These are phyloP conservation scores for Alliaria petiolata DNA, from an alignment of 345 rosid species.

Conservation along the genomic window DNA sequence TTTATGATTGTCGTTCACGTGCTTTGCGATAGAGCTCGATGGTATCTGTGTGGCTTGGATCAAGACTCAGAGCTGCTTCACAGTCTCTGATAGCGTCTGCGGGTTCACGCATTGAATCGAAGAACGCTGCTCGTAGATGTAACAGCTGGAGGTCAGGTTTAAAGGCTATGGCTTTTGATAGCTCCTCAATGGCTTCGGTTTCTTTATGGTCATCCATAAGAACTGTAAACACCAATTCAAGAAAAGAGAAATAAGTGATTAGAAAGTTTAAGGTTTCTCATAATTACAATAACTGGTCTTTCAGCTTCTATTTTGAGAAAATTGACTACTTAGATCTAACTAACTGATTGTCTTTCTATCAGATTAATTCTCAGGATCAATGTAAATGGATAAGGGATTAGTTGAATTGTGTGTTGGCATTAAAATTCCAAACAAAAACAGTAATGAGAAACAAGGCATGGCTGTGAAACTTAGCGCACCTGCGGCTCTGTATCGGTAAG, in stretches of 20 bases:
- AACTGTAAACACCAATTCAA: conserved; percentile 39
- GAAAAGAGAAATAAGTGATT: not conserved
- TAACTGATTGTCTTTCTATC: no score
- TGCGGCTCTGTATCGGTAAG: conserved; percentile 90
- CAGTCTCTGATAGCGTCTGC: conserved; percentile 53
- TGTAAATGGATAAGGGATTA: not conserved
- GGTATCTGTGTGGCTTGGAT: conserved; percentile 50
- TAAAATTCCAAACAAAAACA: not conserved
- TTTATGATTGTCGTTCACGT: conserved; percentile 20
- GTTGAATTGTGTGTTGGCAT: not conserved
- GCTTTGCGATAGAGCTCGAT: conserved; percentile 54
- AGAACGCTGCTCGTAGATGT: conserved; percentile 84
- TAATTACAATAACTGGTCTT: no score
- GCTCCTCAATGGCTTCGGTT: conserved; percentile 76
- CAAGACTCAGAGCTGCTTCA: conserved; percentile 85
- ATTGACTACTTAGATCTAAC: no score
- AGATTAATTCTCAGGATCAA: no score
- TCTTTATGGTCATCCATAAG: conserved; percentile 90
- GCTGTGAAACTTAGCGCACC: conserved; percentile 35
- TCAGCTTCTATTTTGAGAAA: no score
- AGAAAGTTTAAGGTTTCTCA: not conserved
- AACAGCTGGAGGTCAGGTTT: conserved; percentile 85
- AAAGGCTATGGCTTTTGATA: conserved; percentile 62
- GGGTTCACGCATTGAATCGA: conserved; percentile 56
- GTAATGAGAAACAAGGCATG: not conserved